phyloP scores from a whole-genome alignment of 2,329 filamentous ascomycete species.

The Penicillium paneum region DNA sequence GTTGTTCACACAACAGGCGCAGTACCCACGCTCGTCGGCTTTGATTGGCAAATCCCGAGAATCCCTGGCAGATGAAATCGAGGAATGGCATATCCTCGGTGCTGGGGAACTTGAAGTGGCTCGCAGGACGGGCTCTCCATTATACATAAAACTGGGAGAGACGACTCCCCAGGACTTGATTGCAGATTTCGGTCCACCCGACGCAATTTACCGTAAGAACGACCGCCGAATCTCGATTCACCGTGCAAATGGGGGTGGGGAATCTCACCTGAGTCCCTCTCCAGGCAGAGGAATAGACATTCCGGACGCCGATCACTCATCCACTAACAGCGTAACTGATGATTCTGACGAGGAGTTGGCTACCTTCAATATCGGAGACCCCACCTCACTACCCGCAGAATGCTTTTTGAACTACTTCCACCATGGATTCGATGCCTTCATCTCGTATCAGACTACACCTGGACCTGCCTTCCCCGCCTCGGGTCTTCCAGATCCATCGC shows the following conservation, averaged over 20 bases:
- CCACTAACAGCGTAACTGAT: conserved; percentile 67
- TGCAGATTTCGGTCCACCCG: conserved; percentile 85
- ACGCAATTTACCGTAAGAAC: conserved; percentile 89
- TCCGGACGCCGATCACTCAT: conserved; percentile 73
- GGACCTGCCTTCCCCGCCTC: conserved; percentile 62
- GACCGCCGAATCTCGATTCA: conserved; percentile 88
- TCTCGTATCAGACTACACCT: conserved; percentile 70
- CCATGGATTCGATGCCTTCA: conserved; percentile 86
- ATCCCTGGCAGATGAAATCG: conserved; percentile 81
- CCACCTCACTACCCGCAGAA: conserved; percentile 45
- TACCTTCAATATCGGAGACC: conserved; percentile 60
- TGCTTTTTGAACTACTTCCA: conserved; percentile 98
- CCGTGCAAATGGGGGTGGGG: conserved; percentile 33
- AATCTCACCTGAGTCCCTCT: conserved; percentile 36
- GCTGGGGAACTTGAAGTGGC: conserved; percentile 75
- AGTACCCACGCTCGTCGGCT: conserved; percentile 69
- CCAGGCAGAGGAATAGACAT: conserved; percentile 38
- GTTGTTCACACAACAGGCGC: conserved; percentile 71
- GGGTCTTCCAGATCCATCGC: conserved; percentile 28
- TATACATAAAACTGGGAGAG: conserved; percentile 74
- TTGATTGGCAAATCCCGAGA: conserved; percentile 71
- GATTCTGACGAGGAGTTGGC: conserved; percentile 60
- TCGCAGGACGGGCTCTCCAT: conserved; percentile 63
- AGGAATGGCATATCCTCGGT: conserved; percentile 72
- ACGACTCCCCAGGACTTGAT: conserved; percentile 91